Conservation (phyloP, 2,329 filamentous ascomycete species). For the Aureobasidium melanogenum region DNA sequence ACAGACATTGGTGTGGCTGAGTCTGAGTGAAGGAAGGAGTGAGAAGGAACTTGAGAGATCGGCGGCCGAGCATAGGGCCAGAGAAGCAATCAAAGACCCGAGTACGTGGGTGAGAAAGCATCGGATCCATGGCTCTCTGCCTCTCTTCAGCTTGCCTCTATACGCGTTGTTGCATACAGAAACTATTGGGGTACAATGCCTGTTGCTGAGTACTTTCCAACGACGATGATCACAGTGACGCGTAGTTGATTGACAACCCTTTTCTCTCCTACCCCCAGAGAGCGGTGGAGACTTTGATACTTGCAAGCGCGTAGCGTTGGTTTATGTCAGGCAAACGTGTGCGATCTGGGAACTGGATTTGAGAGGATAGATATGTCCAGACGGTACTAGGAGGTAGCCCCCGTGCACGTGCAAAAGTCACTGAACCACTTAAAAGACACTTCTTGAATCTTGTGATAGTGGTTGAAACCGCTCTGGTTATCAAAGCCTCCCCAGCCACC, state of each 20-base stretch:
- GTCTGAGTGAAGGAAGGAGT: background rate
- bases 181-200: background rate
- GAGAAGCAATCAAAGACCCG: background rate
- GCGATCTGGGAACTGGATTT: conserved; percentile 1
- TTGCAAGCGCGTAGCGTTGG: background rate
- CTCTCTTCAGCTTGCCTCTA: background rate
- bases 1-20: background rate
- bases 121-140: conserved; percentile 4
- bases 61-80: background rate
- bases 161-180: background rate
- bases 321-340: conserved; percentile 1
- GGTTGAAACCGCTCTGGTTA: background rate
- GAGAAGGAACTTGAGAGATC: background rate
- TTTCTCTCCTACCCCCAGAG: background rate
- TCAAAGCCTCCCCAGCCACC: background rate
- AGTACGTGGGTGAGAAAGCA: background rate
- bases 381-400: background rate
- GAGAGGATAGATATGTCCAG: background rate
- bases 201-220: background rate
- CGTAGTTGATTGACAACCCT: background rate
- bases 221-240: background rate
- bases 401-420: background rate
- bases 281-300: background rate
- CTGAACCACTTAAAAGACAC: background rate
- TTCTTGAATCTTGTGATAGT: background rate